Evolutionary conservation across 2,329 filamentous ascomycete genomes (phyloP), one percentile per base, ranked within the genome.

Genomic region (Bipolaris sorokiniana): DNA sequence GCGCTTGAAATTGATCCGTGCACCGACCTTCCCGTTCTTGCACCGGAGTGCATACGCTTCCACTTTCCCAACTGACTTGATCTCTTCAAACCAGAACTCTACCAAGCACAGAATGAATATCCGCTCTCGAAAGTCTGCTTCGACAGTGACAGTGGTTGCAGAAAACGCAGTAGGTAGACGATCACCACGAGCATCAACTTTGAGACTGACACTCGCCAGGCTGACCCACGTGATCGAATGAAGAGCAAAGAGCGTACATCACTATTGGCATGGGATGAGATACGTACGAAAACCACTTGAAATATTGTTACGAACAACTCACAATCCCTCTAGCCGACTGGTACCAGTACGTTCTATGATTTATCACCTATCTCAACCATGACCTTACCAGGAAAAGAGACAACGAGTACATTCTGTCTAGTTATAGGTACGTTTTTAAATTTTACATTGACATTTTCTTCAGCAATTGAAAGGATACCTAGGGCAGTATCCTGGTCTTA

Each of bases 381-480:
- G 7, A 18, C n/a, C 48, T 51, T 11, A 51, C 20, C 2, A 9
- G 36, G 3, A 11, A 4, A 7, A 52, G 41, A 18, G 50, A 52
- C 22, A 46, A 52, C 10, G 50, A 52, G 33, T 52, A 52, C 7
- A 52, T 52, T 18, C 31, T 46, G 2, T 46, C 50, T 3, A 13
- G 33, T 23, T 52, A 52, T 3, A 28, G 50, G 50, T 52, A 16
- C n/a, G 10, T 33, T 1, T 11, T 33, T 7, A 2, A 33, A 13
- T 6, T 3, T 13, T 5, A 20, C 7, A 7, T 6, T 5, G 7
- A 20, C 13, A 5, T 6, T 13, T 11, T 46, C 6, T 31, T 33
- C 13, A 9, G 5, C 31, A 13, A 22, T 2, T 2, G 2, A 18
- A 23, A 3, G 23, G 1, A 2, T 28, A 15, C 15, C 6, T 0